phyloP scores from a whole-genome alignment of 805 yeast species.

The Myxozyma kluyveri region DNA sequence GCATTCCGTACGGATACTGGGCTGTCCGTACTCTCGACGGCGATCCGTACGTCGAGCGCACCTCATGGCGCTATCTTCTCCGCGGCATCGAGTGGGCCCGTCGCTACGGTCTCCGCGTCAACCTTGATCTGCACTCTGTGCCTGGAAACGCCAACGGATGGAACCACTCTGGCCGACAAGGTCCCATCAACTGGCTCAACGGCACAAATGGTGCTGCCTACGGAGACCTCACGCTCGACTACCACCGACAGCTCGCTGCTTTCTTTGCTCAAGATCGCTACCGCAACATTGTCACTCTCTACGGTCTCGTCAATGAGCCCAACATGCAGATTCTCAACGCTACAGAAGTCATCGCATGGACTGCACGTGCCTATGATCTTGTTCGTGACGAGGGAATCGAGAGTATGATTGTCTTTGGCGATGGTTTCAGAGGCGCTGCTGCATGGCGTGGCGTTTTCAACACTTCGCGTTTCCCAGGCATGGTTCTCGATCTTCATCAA shows the following conservation, averaged over 20 bases:
- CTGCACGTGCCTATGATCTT: conserved; percentile 54
- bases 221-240: conserved; percentile 47
- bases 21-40: conserved; percentile 58
- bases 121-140: conserved; percentile 76
- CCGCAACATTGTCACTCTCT: conserved; percentile 68
- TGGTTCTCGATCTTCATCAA: conserved; percentile 80
- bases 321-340: conserved; percentile 51
- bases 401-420: conserved; percentile 63
- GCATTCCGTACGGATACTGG: conserved; percentile 96
- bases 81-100: conserved; percentile 68
- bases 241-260: conserved; percentile 52
- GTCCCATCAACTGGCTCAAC: conserved; percentile 43
- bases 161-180: conserved; percentile 73
- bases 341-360: conserved; percentile 51
- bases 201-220: conserved; percentile 48
- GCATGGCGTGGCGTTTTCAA: conserved; percentile 62
- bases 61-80: conserved; percentile 54
- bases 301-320: conserved; percentile 83
- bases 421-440: conserved; percentile 62
- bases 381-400: conserved; percentile 54
- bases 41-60: conserved; percentile 78
- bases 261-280: conserved; percentile 64
- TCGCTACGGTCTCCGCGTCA: conserved; percentile 57
- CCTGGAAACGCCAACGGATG: conserved; percentile 88
- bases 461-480: conserved; percentile 51